Evolutionary conservation across 2,329 filamentous ascomycete species (phyloP).

Genomic region (Incumbomyces delicatus): DNA sequence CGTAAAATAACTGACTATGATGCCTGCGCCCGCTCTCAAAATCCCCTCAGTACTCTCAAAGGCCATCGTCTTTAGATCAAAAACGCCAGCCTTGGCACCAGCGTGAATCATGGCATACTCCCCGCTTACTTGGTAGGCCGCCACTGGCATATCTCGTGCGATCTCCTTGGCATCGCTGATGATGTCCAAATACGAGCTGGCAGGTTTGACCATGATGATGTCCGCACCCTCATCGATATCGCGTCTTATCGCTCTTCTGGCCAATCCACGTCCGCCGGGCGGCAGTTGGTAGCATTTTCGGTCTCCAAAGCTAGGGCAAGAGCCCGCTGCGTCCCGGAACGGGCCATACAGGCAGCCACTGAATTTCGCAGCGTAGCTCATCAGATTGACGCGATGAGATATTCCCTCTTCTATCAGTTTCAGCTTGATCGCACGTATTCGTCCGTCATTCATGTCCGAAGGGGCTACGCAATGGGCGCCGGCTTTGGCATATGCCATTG

Average conservation of each 20-base stretch:
- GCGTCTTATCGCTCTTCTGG: conserved; percentile 76
- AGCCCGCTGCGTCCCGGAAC: conserved; percentile 92
- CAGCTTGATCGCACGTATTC: conserved; percentile 93
- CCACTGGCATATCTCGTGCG: conserved; percentile 80
- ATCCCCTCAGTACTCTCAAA: conserved; percentile 93
- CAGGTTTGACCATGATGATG: conserved; percentile 98
- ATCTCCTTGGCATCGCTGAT: conserved; percentile 96
- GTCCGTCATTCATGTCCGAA: conserved; percentile 97
- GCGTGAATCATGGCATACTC: conserved; percentile 98
- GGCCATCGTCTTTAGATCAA: conserved; percentile 88
- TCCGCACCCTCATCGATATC: conserved; percentile 93
- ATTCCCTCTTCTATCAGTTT: conserved; percentile 94
- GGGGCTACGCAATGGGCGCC: conserved; percentile 95
- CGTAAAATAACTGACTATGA: conserved; percentile 89
- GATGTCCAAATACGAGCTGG: conserved; percentile 90
- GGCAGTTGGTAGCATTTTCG: conserved; percentile 95
- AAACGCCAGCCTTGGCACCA: conserved; percentile 88
- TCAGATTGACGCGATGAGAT: conserved; percentile 79
- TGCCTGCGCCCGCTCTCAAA: conserved; percentile 80
- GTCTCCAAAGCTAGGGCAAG: conserved; percentile 83
- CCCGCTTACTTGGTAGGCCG: conserved; percentile 93
- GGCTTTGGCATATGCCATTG: conserved; percentile 89
- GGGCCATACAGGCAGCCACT: conserved; percentile 92
- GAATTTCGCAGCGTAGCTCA: conserved; percentile 98
- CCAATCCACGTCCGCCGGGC: conserved; percentile 81